A percentile compares a stretch with the other conserved stretches of the same genome.
These are phyloP conservation scores for Pichia sp. DNA, from an alignment of 1,139 yeast genomes.

Conservation along the genomic window DNA sequence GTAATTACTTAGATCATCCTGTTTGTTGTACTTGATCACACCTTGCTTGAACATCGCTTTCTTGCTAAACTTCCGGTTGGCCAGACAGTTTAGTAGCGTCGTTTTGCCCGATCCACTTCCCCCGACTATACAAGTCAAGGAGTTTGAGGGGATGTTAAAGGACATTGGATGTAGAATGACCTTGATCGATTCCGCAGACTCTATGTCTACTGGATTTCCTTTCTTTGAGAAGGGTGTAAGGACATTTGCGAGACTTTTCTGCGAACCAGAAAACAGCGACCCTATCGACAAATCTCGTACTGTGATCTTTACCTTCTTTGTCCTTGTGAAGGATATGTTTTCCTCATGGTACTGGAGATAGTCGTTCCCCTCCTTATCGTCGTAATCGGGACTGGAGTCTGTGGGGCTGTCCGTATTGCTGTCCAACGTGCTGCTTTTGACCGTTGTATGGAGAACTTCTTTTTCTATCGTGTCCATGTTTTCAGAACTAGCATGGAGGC, in stretches of 20 bases:
- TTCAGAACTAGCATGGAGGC: too few relatives aligned
- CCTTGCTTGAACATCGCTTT: constrained; percentile 25
- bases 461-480: background rate
- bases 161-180: constrained; percentile 43
- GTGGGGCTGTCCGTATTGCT: background rate
- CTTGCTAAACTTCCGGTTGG: constrained; percentile 48
- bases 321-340: constrained; percentile 21
- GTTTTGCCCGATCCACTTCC: constrained; percentile 90
- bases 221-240: background rate
- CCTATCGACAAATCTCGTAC: constrained; percentile 22
- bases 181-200: constrained; percentile 20
- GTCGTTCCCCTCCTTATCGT: background rate
- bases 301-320: constrained; percentile 17
- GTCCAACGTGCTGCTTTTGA: background rate
- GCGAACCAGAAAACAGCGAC: constrained; percentile 1
- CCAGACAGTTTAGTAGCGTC: constrained; percentile 67
- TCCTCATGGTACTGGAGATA: constrained; percentile 9
- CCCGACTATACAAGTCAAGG: constrained; percentile 69
- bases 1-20: constrained; percentile 30
- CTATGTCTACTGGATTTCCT: constrained; percentile 17
- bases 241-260: background rate
- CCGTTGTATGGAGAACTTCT: background rate
- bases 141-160: constrained; percentile 50
- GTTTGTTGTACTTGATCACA: constrained; percentile 37
- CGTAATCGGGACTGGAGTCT: background rate